Base-by-base conservation (phyloP, 225 moss, liverwort and hornwort genomes). In the Asterella californica region DNA sequence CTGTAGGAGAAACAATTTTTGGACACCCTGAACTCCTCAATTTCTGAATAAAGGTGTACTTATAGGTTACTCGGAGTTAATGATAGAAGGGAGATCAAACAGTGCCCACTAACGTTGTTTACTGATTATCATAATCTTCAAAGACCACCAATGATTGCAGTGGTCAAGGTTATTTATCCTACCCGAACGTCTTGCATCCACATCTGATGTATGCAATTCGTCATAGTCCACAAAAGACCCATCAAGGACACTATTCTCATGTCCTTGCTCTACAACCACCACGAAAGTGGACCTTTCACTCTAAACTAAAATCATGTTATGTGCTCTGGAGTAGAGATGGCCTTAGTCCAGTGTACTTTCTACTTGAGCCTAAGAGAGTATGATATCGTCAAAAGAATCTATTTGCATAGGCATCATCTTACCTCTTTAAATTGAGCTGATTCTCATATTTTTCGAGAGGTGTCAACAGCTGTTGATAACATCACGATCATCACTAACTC, bases 391-490 rank as follows among this genome's bases (percentile, higher is more conserved):
- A 42, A 42, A 42, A 70, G 70, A 70, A 29, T 17, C 45, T 50
- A 10, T 10, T 18, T 24, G 10, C 2, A 37, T 15, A 48, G 29
- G 37, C 6, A 24, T 32, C 5, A 6, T 22, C 57, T 79, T 76
- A 94, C 92, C 94, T 93, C 81, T 93, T 90, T 77, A 90, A 80
- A 82, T 91, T 90, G 59, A 96, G 81, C 81, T 93, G 92, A 75
- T 82, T 85, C 83, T 90, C 91, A 72, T 93, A 82, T 76, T 91
- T 89, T 55, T 89, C 91, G 62, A 96, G 85, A n/a, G n/a, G n/a
- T n/a, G n/a, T n/a, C n/a, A n/a, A n/a, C n/a, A n/a, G n/a, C n/a
- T n/a, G n/a, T n/a, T n/a, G n/a, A n/a, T n/a, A n/a, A n/a, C n/a
- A n/a, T n/a, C n/a, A n/a, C n/a, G n/a, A n/a, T n/a, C n/a, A n/a